Evolutionary conservation across 2,329 filamentous ascomycete genomes (phyloP).

Genomic region (Aspergillus terreus): DNA sequence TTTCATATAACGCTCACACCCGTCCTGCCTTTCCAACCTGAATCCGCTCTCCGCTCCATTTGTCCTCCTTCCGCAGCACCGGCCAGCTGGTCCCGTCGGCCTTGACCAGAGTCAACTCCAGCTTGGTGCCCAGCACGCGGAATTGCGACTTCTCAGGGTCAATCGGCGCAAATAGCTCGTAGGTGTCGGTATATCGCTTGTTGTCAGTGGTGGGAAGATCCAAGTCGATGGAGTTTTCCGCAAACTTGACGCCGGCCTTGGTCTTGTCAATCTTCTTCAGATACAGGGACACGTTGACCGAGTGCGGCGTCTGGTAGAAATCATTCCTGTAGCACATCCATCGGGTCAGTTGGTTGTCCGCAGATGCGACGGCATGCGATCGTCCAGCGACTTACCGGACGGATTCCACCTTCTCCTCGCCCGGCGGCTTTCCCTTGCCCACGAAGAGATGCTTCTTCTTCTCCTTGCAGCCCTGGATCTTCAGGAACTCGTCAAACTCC

Average conservation of each 20-base stretch:
- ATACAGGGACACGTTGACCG: conserved; percentile 87
- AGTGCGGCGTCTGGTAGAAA: conserved; percentile 86
- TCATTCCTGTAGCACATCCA: conserved; percentile 58
- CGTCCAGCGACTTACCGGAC: conserved; percentile 61
- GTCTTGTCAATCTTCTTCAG: conserved; percentile 95
- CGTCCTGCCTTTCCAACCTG: conserved; percentile 79
- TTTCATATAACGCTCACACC: conserved; percentile 29
- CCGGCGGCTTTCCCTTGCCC: conserved; percentile 61
- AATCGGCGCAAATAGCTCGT: conserved; percentile 74
- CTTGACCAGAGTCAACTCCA: conserved; percentile 73
- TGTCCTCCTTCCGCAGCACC: conserved; percentile 75
- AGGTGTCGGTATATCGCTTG: conserved; percentile 72
- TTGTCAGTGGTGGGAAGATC: conserved; percentile 83
- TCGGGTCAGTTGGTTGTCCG: not conserved
- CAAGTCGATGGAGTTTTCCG: conserved; percentile 60
- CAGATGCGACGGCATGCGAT: not conserved
- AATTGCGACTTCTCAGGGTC: conserved; percentile 70
- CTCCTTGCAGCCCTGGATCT: conserved; percentile 83
- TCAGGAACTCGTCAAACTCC: conserved; percentile 98
- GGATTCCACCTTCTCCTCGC: conserved; percentile 72
- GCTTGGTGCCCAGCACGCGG: conserved; percentile 83
- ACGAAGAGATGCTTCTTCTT: conserved; percentile 82
- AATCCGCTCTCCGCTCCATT: conserved; percentile 71
- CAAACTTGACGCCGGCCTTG: conserved; percentile 68
- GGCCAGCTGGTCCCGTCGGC: conserved; percentile 79